A percentile compares a stretch with the other conserved stretches of the same genome.
Conservation (phyloP, 2,329 filamentous ascomycete species). For the Xylariales sp. region DNA sequence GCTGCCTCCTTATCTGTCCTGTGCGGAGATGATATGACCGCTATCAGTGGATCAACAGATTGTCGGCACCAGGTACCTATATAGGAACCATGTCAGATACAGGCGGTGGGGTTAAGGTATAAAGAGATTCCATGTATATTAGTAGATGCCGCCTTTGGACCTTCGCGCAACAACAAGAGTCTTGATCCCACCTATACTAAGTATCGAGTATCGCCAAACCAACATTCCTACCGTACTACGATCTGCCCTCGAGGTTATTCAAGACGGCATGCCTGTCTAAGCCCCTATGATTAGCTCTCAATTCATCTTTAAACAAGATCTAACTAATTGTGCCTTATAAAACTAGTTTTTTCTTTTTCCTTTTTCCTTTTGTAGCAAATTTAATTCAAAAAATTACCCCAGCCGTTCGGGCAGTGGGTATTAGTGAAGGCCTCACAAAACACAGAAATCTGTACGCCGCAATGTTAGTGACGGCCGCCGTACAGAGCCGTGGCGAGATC, state of each 20-base stretch:
- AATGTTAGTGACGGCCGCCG: conserved; percentile 25
- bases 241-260: conserved; percentile 7
- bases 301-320: conserved; percentile 18
- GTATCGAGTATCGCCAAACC: not conserved
- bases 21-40: conserved; percentile 3
- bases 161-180: not conserved
- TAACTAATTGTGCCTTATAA: conserved; percentile 1
- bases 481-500: conserved; percentile 36
- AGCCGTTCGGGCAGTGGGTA: conserved; percentile 4
- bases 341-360: not conserved
- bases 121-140: too few species aligned
- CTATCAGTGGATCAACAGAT: conserved; percentile 23
- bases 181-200: too few species aligned
- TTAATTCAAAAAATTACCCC: conserved; percentile 8
- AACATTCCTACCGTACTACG: conserved; percentile 2
- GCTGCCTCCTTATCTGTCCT: conserved; percentile 13
- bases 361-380: not conserved
- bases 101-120: conserved; percentile 2
- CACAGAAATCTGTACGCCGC: conserved; percentile 4
- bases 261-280: conserved; percentile 4
- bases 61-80: conserved; percentile 8
- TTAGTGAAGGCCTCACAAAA: not conserved
- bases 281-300: conserved; percentile 8
- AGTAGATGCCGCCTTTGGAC: too few species aligned
- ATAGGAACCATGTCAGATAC: conserved; percentile 20